These are phyloP conservation scores for Ustilago nuda DNA, from an alignment of 1,284 basidiomycete genomes.

Conservation along the genomic window DNA sequence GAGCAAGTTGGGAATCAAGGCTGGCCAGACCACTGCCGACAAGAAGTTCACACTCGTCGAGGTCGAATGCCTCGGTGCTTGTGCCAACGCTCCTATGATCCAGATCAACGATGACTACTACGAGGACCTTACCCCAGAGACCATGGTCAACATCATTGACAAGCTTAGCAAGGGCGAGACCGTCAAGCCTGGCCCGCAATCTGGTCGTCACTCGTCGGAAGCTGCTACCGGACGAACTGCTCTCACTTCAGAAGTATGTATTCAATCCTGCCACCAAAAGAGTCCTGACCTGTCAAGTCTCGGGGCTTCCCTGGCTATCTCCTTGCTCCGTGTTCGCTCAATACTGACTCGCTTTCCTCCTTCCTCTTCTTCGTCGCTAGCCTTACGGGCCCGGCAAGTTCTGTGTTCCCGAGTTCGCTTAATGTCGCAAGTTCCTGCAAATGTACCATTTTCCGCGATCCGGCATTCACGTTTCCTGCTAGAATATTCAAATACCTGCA, in stretches of 20 bases:
- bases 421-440: slow-evolving; percentile 4
- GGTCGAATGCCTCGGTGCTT: slow-evolving; percentile 96
- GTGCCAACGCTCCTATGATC: slow-evolving; percentile 99
- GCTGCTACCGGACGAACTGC: slow-evolving; percentile 82
- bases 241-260: slow-evolving; percentile 80
- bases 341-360: slow-evolving; percentile 6
- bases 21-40: slow-evolving; percentile 91
- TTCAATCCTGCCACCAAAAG: background rate
- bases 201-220: slow-evolving; percentile 84
- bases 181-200: slow-evolving; percentile 92
- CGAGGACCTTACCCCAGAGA: slow-evolving; percentile 94
- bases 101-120: slow-evolving; percentile 97
- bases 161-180: slow-evolving; percentile 86
- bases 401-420: slow-evolving; percentile 85
- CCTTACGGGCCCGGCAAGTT: slow-evolving; percentile 93
- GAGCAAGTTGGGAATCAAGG: slow-evolving; percentile 82
- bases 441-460: slow-evolving; percentile 4
- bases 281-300: background rate
- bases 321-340: background rate
- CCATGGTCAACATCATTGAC: slow-evolving; percentile 87
- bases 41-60: slow-evolving; percentile 97
- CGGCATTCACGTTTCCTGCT: slow-evolving; percentile 1
- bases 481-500: slow-evolving; percentile 34
- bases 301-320: background rate
- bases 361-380: slow-evolving; percentile 70